Evolutionary conservation across 2,329 filamentous ascomycete genomes (phyloP).

Genomic region (Fusarium goolgardi): DNA sequence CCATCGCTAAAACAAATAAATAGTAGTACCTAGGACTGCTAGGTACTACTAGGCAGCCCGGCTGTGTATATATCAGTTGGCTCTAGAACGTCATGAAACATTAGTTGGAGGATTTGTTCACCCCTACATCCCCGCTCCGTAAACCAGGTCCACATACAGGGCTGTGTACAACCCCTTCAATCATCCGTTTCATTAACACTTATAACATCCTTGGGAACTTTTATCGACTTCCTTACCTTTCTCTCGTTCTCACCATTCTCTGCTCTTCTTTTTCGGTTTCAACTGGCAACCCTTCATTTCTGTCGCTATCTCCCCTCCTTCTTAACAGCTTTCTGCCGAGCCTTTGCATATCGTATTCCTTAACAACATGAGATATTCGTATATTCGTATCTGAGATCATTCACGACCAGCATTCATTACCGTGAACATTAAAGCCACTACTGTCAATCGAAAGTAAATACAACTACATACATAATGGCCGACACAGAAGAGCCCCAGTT

Average conservation of each 20-base stretch:
- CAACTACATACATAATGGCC: conserved; percentile 59
- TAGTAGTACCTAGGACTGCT: background rate
- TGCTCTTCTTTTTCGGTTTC: conserved; percentile 16
- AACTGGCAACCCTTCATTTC: conserved; percentile 1
- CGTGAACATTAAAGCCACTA: background rate
- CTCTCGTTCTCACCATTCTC: conserved; percentile 3
- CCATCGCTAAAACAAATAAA: background rate
- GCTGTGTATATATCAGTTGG: conserved; percentile 13
- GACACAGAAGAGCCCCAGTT: conserved; percentile 72
- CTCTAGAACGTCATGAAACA: conserved; percentile 43
- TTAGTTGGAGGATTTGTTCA: conserved; percentile 12
- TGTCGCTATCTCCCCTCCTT: conserved; percentile 18
- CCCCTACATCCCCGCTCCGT: conserved; percentile 29
- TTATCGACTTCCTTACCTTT: conserved; percentile 11
- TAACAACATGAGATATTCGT: background rate
- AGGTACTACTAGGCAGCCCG: background rate
- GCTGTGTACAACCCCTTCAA: conserved; percentile 38
- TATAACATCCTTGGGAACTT: conserved; percentile 17
- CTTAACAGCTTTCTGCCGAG: background rate
- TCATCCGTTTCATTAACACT: conserved; percentile 15
- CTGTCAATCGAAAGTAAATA: background rate
- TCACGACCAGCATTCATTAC: background rate
- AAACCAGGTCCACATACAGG: conserved; percentile 42
- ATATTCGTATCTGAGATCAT: conserved; percentile 10
- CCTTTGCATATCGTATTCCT: conserved; percentile 1